phyloP scores from a whole-genome alignment of 768 basidiomycete genomes.

The Amanita inopinata region DNA sequence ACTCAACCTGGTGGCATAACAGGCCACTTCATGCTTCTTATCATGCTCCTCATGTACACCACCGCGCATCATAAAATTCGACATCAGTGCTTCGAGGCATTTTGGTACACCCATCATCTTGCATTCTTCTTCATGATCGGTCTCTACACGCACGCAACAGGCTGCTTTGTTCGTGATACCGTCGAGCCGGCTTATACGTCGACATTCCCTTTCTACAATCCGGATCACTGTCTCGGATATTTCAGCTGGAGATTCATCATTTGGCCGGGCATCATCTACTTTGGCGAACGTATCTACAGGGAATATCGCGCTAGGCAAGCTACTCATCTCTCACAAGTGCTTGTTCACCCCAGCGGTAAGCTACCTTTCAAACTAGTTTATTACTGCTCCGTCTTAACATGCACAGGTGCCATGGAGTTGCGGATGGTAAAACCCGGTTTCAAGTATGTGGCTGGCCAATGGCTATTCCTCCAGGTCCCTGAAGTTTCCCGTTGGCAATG shows the following conservation, averaged over 20 bases:
- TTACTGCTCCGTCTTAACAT: constrained; percentile 8
- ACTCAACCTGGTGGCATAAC: constrained; percentile 85
- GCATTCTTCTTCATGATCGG: constrained; percentile 93
- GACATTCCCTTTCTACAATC: constrained; percentile 81
- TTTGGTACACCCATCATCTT: constrained; percentile 96
- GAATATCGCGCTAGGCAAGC: constrained; percentile 72
- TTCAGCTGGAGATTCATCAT: constrained; percentile 85
- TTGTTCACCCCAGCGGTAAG: constrained; percentile 82
- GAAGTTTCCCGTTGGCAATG: constrained; percentile 80
- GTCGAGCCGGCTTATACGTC: constrained; percentile 56
- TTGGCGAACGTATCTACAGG: constrained; percentile 77
- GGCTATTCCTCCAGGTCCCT: constrained; percentile 86
- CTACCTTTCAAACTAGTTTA: constrained; percentile 8
- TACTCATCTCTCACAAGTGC: constrained; percentile 76
- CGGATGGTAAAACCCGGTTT: constrained; percentile 88
- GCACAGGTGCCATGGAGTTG: constrained; percentile 80
- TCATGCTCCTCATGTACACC: constrained; percentile 89
- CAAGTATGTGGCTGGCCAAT: constrained; percentile 86
- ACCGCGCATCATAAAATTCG: constrained; percentile 88
- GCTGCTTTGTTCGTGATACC: constrained; percentile 92
- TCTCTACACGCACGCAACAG: constrained; percentile 83
- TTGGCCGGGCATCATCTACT: constrained; percentile 87
- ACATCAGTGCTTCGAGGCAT: constrained; percentile 84
- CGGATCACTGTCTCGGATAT: constrained; percentile 87
- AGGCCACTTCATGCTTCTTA: constrained; percentile 90